These are phyloP conservation scores for Termitomyces sp. DNA, from an alignment of 768 basidiomycete species.

Conservation along the genomic window DNA sequence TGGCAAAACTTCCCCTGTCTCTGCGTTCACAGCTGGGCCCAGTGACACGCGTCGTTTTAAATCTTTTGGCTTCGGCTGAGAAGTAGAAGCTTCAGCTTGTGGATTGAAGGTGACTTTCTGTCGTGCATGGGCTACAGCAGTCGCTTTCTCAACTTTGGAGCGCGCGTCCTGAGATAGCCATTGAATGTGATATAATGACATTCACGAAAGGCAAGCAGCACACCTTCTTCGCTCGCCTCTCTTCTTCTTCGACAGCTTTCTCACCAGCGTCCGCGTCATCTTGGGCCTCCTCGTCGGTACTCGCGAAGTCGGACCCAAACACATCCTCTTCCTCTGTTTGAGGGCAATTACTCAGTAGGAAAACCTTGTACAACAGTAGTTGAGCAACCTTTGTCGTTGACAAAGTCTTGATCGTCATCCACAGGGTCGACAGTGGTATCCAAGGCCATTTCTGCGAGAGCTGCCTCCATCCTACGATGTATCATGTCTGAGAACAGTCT, in stretches of 20 bases:
- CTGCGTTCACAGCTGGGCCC: conserved; percentile 53
- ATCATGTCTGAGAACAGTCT: not conserved
- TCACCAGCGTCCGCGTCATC: conserved; percentile 58
- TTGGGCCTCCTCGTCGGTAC: conserved; percentile 71
- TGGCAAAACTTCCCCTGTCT: conserved; percentile 58
- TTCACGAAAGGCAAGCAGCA: not conserved
- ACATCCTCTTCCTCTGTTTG: conserved; percentile 74
- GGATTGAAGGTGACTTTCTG: conserved; percentile 71
- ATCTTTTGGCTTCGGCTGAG: conserved; percentile 27
- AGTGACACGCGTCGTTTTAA: conserved; percentile 52
- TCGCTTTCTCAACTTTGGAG: conserved; percentile 57
- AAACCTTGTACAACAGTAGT: not conserved
- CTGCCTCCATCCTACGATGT: conserved; percentile 65
- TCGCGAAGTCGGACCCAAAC: conserved; percentile 83
- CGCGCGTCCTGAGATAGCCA: conserved; percentile 45
- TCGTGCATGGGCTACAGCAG: conserved; percentile 65
- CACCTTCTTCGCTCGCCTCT: conserved; percentile 52
- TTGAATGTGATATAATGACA: not conserved
- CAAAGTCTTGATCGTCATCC: conserved; percentile 77
- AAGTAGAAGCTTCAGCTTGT: conserved; percentile 31
- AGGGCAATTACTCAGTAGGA: conserved; percentile 9
- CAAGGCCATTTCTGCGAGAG: conserved; percentile 65
- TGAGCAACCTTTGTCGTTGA: conserved; percentile 58
- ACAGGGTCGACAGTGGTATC: conserved; percentile 57
- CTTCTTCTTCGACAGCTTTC: conserved; percentile 56